Conservation (phyloP, 768 basidiomycete species). For the Pisolithus sp. region DNA sequence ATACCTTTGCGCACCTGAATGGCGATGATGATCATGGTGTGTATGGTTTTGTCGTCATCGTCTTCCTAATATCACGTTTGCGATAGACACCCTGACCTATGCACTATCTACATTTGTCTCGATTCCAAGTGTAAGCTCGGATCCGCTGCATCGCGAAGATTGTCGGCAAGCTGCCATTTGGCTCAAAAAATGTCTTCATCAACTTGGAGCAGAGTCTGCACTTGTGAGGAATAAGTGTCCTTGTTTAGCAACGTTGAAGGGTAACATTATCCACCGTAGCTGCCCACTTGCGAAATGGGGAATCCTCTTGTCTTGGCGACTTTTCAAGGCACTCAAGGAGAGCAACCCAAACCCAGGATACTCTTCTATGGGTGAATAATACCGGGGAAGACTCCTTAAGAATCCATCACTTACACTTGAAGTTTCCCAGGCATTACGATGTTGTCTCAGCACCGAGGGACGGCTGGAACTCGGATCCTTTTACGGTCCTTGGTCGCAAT, state of each 20-base stretch:
- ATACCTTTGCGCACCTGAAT: conserved; percentile 4
- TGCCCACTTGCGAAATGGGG: conserved; percentile 66
- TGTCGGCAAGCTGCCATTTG: conserved; percentile 94
- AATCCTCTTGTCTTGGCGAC: conserved; percentile 90
- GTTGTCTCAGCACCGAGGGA: conserved; percentile 76
- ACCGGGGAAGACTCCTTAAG: not conserved
- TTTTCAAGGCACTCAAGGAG: conserved; percentile 65
- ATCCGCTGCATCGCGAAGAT: conserved; percentile 64
- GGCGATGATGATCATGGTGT: conserved; percentile 18
- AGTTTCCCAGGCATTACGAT: conserved; percentile 77
- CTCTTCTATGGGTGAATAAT: conserved; percentile 77
- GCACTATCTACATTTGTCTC: conserved; percentile 83
- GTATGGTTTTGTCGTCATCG: not conserved
- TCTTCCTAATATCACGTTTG: conserved; percentile 2
- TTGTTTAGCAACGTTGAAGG: not conserved
- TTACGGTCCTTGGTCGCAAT: conserved; percentile 72
- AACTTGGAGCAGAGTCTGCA: conserved; percentile 79
- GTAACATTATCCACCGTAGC: conserved; percentile 32
- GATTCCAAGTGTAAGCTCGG: conserved; percentile 78
- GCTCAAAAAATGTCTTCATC: conserved; percentile 80
- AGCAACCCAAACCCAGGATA: conserved; percentile 59
- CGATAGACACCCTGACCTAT: conserved; percentile 63
- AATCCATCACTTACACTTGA: not conserved
- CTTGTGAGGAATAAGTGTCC: conserved; percentile 42
- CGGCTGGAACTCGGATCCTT: conserved; percentile 84